Base-by-base conservation (phyloP, 257 asterid genomes). In the Solanum sitiens region DNA sequence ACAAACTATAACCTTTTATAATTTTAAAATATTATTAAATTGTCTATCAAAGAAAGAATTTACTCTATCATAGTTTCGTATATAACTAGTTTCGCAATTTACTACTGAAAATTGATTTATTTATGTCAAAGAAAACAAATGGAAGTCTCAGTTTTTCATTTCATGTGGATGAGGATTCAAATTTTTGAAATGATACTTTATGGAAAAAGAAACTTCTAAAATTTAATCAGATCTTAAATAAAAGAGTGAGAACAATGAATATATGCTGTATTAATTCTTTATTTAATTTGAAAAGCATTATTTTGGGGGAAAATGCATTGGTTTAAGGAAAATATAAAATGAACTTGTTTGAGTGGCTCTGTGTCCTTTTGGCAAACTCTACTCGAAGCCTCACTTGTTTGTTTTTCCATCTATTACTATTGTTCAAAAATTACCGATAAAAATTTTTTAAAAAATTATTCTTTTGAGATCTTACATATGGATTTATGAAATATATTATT, bases 401-500 rank as follows among this genome's bases (percentile, higher is more conserved):
- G 8, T 15, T 71, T 71, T 70, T 35, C 0, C 45, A 73, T 18
- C 3, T 33, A 35, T 33, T 30, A 23, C 7, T 68, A 30, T 68
- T 68, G 35, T 67, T 71, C 77, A 32, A 71, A 67, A 67, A 2
- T 1, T 25, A 1, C 1, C 0, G 0, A 27, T 67, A 67, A 67
- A 67, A 67, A 11, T 11, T 12, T 1, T 27, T 1, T 1, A 27
- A 27, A 27, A 27, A 27, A 27, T 27, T 27, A 68, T 68, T 68
- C 0, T 68, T 68, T 6, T 67, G 4, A 5, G 2, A 67, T 12
- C 3, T 67, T 14, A 67, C 35, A 11, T 6, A 16, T 5, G 10
- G 0, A 68, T 6, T 68, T 68, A 68, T 4, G 0, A 30, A 2
- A 30, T 30, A 7, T 7, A 3, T 5, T 63, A 2, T 61, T 8